Percentiles rank a stretch among this genome's conserved stretches.
Evolutionary conservation across 2,329 filamentous ascomycete species (phyloP).

Genomic region (Chaetomium sp.): DNA sequence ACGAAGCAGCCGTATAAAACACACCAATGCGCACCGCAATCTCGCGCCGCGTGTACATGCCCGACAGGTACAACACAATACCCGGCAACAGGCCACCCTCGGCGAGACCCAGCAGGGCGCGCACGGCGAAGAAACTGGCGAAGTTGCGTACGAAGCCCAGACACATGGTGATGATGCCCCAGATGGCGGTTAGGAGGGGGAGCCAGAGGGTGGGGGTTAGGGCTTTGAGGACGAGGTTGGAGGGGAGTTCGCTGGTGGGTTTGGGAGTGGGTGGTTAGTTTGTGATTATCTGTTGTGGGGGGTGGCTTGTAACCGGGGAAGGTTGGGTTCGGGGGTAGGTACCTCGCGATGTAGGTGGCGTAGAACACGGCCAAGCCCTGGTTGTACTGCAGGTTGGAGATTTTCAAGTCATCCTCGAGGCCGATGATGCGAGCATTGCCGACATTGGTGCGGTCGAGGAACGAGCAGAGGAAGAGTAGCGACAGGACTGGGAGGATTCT

Average conservation of each 20-base stretch:
- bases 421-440: slow-evolving; percentile 63
- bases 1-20: slow-evolving; percentile 34
- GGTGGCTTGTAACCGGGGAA: neutral
- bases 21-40: slow-evolving; percentile 58
- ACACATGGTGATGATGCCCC: slow-evolving; percentile 54
- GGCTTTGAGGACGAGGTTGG: slow-evolving; percentile 57
- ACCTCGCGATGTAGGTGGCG: slow-evolving; percentile 50
- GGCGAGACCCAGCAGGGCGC: slow-evolving; percentile 54
- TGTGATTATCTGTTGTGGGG: neutral
- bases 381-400: slow-evolving; percentile 57
- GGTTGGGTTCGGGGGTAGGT: neutral
- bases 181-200: slow-evolving; percentile 47
- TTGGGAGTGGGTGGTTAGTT: neutral
- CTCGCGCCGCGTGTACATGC: slow-evolving; percentile 54
- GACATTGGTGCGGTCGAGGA: slow-evolving; percentile 64
- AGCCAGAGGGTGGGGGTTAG: slow-evolving; percentile 56
- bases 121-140: slow-evolving; percentile 53
- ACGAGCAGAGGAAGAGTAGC: slow-evolving; percentile 58
- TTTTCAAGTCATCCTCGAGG: slow-evolving; percentile 50
- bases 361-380: slow-evolving; percentile 53
- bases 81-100: slow-evolving; percentile 62
- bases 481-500: slow-evolving; percentile 41
- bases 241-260: slow-evolving; percentile 49
- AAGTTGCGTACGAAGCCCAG: slow-evolving; percentile 48
- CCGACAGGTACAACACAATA: slow-evolving; percentile 61